phyloP scores from a whole-genome alignment of 2,329 filamentous ascomycete genomes.

The Aureobasidium melanogenum region DNA sequence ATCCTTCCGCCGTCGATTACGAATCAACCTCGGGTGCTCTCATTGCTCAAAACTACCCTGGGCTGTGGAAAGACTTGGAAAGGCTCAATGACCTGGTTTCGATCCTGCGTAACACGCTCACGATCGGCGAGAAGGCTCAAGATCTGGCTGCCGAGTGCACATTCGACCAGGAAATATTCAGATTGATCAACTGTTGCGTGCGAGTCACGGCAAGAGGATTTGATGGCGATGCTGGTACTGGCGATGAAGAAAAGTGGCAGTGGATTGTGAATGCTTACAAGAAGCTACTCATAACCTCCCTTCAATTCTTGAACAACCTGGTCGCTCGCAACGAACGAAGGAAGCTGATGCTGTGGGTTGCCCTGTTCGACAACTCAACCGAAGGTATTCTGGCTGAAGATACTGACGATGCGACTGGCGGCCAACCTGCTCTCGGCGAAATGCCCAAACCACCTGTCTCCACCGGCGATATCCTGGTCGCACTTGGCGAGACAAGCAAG shows the following conservation, averaged over 20 bases:
- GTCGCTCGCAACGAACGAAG: constrained; percentile 57
- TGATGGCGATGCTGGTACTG: constrained; percentile 53
- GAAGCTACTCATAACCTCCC: constrained; percentile 54
- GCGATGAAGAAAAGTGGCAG: constrained; percentile 57
- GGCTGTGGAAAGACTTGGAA: constrained; percentile 53
- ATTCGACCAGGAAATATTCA: constrained; percentile 53
- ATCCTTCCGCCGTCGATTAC: constrained; percentile 46
- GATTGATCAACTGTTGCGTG: constrained; percentile 55
- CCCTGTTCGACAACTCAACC: constrained; percentile 45
- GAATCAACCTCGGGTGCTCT: constrained; percentile 51
- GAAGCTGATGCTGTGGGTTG: constrained; percentile 57
- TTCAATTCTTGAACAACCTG: constrained; percentile 60
- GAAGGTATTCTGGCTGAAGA: constrained; percentile 12
- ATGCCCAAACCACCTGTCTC: constrained; percentile 14
- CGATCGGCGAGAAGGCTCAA: constrained; percentile 52
- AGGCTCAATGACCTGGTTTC: constrained; percentile 53
- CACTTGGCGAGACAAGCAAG: constrained; percentile 12
- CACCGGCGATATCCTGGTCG: constrained; percentile 13
- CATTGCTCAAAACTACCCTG: constrained; percentile 51
- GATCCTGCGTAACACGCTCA: constrained; percentile 54
- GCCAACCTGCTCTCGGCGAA: not conserved
- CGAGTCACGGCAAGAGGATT: constrained; percentile 56
- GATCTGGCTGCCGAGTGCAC: constrained; percentile 52
- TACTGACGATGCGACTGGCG: not conserved
- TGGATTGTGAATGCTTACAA: constrained; percentile 58